Evolutionary conservation across 805 yeast species (phyloP), one percentile per base, ranked within the genome.

Genomic region (Myxozyma sirexii): DNA sequence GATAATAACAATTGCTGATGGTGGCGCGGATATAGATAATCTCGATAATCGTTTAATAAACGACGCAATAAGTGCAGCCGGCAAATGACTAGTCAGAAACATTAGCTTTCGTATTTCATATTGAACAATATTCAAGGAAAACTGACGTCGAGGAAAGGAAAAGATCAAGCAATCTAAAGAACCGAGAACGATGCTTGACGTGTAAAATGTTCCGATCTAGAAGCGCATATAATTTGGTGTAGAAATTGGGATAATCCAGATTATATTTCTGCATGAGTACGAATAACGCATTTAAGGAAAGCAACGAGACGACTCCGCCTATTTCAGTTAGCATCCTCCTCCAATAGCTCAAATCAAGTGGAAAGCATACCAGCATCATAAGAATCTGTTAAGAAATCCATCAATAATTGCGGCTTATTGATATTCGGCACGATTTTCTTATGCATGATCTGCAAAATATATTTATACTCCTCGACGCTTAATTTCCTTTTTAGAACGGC

Each of bases 351-450:
- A 13, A n/a, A 35, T 29, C 6, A 35, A 23, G n/a, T 15, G 33
- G 21, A 4, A 19, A 23, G 19, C 51, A 17, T 37, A 54, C 61
- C 60, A 2, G 60, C 55, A 65, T 88, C 80, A 70, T 90, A 92
- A 2, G 96, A 86, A 62, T 89, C 96, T 0, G 97, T 90, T 60
- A 93, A 77, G 71, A 93, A 94, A 76, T 93, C 99, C 97, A 94
- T 92, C 47, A 94, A 76, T 62, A 82, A 79, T 44, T 89, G 87
- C 5, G 98, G 96, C 65, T 84, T 85, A 46, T 82, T 80, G 80
- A 90, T 82, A 69, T 80, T 82, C 39, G 97, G 97, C 38, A 93
- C 86, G 43, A 94, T 80, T 62, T 96, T 77, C 71, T 90, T 90
- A 73, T 94, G 97, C 67, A 94, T 71, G 1, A 91, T 80, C 3